Percentiles rank a stretch among this genome's conserved stretches.
Evolutionary conservation across 331 rosid genomes (phyloP).

Genomic region (Stylosanthes scabra): DNA sequence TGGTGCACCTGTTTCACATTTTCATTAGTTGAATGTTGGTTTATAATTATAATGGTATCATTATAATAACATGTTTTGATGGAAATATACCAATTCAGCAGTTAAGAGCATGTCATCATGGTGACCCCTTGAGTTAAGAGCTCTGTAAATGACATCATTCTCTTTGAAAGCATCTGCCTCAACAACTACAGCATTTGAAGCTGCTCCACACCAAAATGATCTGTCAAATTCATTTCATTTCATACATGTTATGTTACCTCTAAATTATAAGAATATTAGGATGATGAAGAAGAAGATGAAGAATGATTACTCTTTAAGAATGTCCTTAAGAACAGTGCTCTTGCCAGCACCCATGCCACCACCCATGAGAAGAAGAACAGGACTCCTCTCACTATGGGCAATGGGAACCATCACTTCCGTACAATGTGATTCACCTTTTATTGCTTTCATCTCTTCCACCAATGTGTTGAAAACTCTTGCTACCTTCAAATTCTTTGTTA

Average conservation of each 20-base stretch:
- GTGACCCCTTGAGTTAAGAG: constrained; percentile 71
- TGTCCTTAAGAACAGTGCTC: constrained; percentile 89
- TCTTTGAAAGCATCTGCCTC: constrained; percentile 98
- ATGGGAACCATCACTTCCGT: constrained; percentile 52
- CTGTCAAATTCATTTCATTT: constrained; percentile 56
- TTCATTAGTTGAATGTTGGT: neutral
- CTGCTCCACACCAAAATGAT: constrained; percentile 75
- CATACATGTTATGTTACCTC: too few relatives aligned
- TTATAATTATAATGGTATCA: too few relatives aligned
- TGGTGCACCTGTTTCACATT: constrained; percentile 71
- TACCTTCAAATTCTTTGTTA: constrained; percentile 65
- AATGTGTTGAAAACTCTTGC: constrained; percentile 70
- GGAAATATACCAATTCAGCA: constrained; percentile 65
- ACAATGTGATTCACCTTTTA: constrained; percentile 50
- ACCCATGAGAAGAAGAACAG: constrained; percentile 87
- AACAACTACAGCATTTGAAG: constrained; percentile 64
- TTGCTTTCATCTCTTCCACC: constrained; percentile 82
- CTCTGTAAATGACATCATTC: constrained; percentile 71
- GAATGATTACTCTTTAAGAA: constrained; percentile 65
- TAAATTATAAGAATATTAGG: too few relatives aligned
- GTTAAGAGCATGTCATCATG: constrained; percentile 85
- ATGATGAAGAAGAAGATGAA: too few relatives aligned
- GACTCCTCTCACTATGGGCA: constrained; percentile 67
- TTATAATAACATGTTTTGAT: too few relatives aligned
- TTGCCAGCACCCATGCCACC: constrained; percentile 99